A percentile compares a stretch with the other conserved stretches of the same genome.
Evolutionary conservation across 306 rosid species (phyloP).

Genomic region (Inga laurina): DNA sequence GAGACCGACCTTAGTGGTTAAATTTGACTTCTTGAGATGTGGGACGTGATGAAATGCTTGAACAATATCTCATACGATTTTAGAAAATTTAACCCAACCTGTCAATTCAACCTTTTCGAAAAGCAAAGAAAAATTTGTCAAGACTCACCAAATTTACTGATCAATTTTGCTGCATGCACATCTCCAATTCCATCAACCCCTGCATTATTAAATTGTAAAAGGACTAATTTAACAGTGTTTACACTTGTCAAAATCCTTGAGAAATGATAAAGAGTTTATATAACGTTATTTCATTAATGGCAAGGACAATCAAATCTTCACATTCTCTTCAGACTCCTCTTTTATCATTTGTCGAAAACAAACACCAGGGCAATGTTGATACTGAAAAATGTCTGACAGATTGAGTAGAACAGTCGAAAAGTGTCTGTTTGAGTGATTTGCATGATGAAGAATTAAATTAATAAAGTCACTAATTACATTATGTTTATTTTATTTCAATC

Average conservation of each 20-base stretch:
- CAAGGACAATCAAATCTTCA: not conserved
- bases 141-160: constrained; percentile 74
- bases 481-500: not conserved
- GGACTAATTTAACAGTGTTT: constrained; percentile 22
- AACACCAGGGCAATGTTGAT: not conserved
- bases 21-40: constrained; percentile 23
- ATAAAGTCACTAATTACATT: not conserved
- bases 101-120: not conserved
- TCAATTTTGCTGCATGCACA: constrained; percentile 78
- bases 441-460: constrained; percentile 13
- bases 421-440: not conserved
- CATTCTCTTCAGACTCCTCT: not conserved
- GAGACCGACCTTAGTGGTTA: constrained; percentile 11
- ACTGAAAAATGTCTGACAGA: not conserved
- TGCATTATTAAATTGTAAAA: constrained; percentile 40
- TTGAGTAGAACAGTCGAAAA: not conserved
- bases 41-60: constrained; percentile 25
- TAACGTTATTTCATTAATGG: constrained; percentile 11
- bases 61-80: constrained; percentile 4
- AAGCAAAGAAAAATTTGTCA: constrained; percentile 20
- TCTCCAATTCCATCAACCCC: constrained; percentile 96
- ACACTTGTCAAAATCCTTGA: not conserved
- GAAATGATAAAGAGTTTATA: constrained; percentile 24
- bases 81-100: constrained; percentile 21
- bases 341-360: not conserved